Evolutionary conservation across 192 early-diverging fungal species (phyloP).

Genomic region (Rhizoclosmatium globosum): DNA sequence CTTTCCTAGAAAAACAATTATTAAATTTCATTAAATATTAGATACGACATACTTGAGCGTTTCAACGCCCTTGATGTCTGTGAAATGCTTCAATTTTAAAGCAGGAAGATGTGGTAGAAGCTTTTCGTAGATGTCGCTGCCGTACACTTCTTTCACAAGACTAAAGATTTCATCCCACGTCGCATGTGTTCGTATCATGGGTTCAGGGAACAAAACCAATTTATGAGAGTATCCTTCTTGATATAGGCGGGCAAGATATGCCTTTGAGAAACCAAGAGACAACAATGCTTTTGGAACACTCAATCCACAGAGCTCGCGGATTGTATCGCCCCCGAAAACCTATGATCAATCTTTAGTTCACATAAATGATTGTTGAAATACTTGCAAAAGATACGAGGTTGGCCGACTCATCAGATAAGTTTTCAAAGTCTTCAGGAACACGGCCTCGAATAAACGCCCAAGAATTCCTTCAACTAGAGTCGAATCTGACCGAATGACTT

Average conservation of each 20-base stretch:
- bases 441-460: slow-evolving; percentile 10
- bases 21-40: background rate
- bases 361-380: background rate
- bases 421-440: slow-evolving; percentile 6
- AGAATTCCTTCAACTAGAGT: slow-evolving; percentile 16
- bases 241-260: background rate
- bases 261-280: slow-evolving; percentile 4
- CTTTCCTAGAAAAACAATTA: background rate
- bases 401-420: background rate
- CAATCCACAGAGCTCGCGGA: slow-evolving; percentile 2
- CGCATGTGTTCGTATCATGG: background rate
- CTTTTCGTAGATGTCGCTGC: slow-evolving; percentile 10
- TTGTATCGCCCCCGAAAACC: slow-evolving; percentile 31
- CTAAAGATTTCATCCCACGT: slow-evolving; percentile 14
- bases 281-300: slow-evolving; percentile 5
- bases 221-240: background rate
- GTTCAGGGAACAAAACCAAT: slow-evolving; percentile 23
- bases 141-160: slow-evolving; percentile 6
- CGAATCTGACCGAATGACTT: background rate
- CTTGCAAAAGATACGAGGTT: slow-evolving; percentile 6
- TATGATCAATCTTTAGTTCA: background rate
- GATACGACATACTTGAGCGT: background rate
- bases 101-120: background rate
- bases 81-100: slow-evolving; percentile 9
- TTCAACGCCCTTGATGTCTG: background rate